Evolutionary conservation across 1,284 basidiomycete species (phyloP), one percentile per base, ranked within the genome.

Genomic region (Exobasidium cylindrosporum): DNA sequence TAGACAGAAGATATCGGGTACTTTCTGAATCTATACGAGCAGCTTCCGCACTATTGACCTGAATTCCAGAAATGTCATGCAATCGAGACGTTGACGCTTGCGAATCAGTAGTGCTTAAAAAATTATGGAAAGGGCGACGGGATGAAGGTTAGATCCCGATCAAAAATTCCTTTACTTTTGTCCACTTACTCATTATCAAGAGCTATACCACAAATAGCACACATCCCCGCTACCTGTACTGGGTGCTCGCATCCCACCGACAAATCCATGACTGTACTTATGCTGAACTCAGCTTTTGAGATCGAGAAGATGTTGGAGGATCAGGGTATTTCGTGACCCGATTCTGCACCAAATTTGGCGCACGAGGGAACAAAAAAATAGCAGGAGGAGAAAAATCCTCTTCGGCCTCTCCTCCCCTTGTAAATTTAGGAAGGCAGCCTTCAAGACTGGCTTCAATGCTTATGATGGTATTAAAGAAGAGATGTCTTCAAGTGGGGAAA

Each of bases 191-290:
- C 35, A 5, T 85, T 87, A 52, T 91, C 93, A 84, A 97, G 87
- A 73, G 96, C 92, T 81, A 90, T 91, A 43, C 93, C 94, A 78
- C 94, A 98, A 31, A 95, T 81, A 1, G 90, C 92, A 79, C 94
- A 98, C 64, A 97, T 84, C 0, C 95, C 95, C 43, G 88, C 87
- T 62, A 95, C 84, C 81, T 97, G 93, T 69, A 95, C 88, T 54
- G 90, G 90, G 81, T 98, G 94, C 57, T 90, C 91, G 83, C 94
- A 98, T 57, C 29, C 47, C 21, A 10, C 35, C 35, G 35, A 40
- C 17, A 40, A 17, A 40, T 40, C 35, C 35, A 40, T 40, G 35
- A n/a, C n/a, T n/a, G n/a, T n/a, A n/a, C n/a, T n/a, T n/a, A n/a
- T n/a, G n/a, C n/a, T n/a, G n/a, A n/a, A n/a, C n/a, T n/a, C n/a